These are phyloP conservation scores for Fraxinus pennsylvanica DNA, from an alignment of 257 asterid species.

Conservation along the genomic window DNA sequence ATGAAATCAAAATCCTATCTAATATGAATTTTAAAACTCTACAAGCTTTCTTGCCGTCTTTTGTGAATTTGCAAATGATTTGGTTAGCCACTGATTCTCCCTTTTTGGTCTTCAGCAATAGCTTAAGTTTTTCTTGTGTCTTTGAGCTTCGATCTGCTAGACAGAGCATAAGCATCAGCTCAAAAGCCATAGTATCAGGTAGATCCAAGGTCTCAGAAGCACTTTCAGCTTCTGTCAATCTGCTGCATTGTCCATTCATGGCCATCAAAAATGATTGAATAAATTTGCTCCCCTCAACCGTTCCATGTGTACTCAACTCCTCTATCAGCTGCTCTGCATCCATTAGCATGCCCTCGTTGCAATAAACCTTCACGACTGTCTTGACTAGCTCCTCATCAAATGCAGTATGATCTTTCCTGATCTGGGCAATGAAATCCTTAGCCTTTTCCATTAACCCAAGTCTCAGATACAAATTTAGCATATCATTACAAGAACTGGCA, in stretches of 20 bases:
- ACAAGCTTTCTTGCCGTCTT: constrained; percentile 51
- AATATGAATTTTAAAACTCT: not conserved
- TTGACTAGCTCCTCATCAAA: constrained; percentile 74
- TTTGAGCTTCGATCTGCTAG: constrained; percentile 45
- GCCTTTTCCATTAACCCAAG: constrained; percentile 68
- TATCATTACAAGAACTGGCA: constrained; percentile 50
- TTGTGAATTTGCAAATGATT: constrained; percentile 58
- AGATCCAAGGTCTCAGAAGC: constrained; percentile 41
- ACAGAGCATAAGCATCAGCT: constrained; percentile 58
- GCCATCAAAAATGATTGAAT: constrained; percentile 44
- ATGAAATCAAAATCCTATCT: not conserved
- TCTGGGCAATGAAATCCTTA: constrained; percentile 54
- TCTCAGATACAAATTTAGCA: constrained; percentile 68
- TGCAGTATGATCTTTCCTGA: constrained; percentile 59
- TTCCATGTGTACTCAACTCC: constrained; percentile 43
- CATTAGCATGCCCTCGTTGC: constrained; percentile 70
- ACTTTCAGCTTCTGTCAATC: constrained; percentile 31
- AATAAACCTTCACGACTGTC: constrained; percentile 63
- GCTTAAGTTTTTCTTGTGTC: constrained; percentile 46
- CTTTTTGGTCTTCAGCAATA: constrained; percentile 53
- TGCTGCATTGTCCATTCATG: constrained; percentile 40
- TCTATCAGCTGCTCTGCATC: constrained; percentile 57
- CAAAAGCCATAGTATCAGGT: constrained; percentile 50
- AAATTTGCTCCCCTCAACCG: constrained; percentile 43
- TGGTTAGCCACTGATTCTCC: constrained; percentile 65